Evolutionary conservation across 2,329 filamentous ascomycete genomes (phyloP), one percentile per base, ranked within the genome.

Genomic region (Fusarium avenaceum): DNA sequence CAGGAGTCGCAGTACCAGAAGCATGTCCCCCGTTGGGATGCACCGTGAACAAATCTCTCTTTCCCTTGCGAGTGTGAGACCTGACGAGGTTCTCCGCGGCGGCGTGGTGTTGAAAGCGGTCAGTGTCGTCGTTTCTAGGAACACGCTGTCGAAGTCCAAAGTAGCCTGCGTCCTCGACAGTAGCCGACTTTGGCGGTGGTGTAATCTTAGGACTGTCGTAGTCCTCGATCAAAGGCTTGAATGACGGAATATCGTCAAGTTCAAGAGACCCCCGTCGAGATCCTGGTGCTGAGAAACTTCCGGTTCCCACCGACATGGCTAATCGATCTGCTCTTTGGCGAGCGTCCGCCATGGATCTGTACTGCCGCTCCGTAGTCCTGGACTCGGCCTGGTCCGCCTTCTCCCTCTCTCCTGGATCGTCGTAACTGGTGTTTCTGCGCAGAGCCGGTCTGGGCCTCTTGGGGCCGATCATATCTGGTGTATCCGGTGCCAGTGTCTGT

Each of bases 351-450:
- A 81, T 79, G 51, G 80, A 82, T 40, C 76, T 77, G 19, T 79
- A 73, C 57, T 80, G 77, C 7, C 80, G 77, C 65, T 80, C 72
- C 4, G 75, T 77, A n/a, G 77, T 75, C 50, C 65, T 72, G 38
- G 76, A 73, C 71, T 82, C 80, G 11, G 80, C 80, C 39, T 74
- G 72, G 57, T 82, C 80, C 26, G 80, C 80, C 65, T 74, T 76
- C 63, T 82, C 75, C 11, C 78, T 73, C 71, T 82, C 80, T 66
- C 77, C 74, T 2, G 79, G 79, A 14, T 72, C 79, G 57, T 81
- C 78, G 56, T 82, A 82, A 66, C 80, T 82, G 42, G 80, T 82
- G 66, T 81, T 82, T 40, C 80, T 78, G 65, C 80, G 75, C n/a
- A 82, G 69, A 13, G 77, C 80, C 24, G 80, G 80, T 42, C 79